A percentile compares a stretch with the other conserved stretches of the same genome.
These are phyloP conservation scores for Microascus cirrosus DNA, from an alignment of 2,329 filamentous ascomycete genomes.

Conservation along the genomic window DNA sequence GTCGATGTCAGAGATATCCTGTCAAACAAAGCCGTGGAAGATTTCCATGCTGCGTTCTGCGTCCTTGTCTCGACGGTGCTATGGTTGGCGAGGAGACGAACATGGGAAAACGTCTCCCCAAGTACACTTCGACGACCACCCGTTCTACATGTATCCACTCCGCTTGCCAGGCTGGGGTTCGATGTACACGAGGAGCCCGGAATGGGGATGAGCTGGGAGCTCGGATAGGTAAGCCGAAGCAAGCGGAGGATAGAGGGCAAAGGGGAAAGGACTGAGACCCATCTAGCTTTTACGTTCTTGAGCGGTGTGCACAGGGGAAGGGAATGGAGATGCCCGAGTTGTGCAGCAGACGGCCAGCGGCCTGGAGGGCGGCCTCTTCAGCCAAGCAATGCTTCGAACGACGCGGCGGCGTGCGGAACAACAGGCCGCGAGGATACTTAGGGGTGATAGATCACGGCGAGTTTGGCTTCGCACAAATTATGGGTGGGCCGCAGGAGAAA, in stretches of 20 bases:
- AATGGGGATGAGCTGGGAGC: not conserved
- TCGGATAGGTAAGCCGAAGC: not conserved
- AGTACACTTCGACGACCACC: not conserved
- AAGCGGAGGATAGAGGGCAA: not conserved
- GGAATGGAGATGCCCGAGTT: not conserved
- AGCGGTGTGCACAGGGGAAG: not conserved
- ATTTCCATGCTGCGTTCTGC: not conserved
- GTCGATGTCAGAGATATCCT: not conserved
- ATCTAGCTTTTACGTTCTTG: not conserved
- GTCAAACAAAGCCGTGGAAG: slow-evolving; percentile 3
- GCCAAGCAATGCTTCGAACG: not conserved
- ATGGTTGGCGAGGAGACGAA: not conserved
- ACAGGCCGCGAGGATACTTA: not conserved
- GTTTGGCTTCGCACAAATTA: not conserved
- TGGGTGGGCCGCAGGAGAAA: not conserved
- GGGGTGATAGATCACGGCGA: not conserved
- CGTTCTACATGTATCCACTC: not conserved
- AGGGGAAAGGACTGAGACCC: not conserved
- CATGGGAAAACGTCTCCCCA: not conserved
- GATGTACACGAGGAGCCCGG: not conserved
- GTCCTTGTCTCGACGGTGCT: not conserved
- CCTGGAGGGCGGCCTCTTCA: not conserved
- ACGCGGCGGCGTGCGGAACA: not conserved
- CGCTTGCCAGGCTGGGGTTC: not conserved
- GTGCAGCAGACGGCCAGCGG: not conserved